Base-by-base conservation (phyloP, 805 yeast genomes). In the Torulaspora franciscae region DNA sequence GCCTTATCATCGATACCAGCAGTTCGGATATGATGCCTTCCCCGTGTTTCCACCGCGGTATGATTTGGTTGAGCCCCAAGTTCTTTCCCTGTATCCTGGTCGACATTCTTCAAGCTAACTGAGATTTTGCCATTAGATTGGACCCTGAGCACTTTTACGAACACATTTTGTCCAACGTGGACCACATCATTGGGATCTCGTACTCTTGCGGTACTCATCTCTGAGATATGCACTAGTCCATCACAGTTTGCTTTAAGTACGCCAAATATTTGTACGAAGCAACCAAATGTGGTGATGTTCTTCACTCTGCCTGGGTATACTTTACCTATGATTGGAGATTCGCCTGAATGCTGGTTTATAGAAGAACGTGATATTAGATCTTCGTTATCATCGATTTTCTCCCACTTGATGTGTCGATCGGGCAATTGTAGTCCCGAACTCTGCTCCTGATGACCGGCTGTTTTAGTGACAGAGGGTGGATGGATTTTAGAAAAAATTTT, bases 221-320 rank as follows among this genome's bases (percentile, higher is more conserved):
- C 83, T 0, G 95, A 86, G 0, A 85, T 73, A 58, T 90, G 97
- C 30, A 90, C 81, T 13, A 90, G 68, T 0, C 95, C 95, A 54
- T 69, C 79, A 15, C 61, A 59, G 38, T 53, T 51, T 19, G 49
- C 50, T 10, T 59, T 57, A 32, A 56, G 46, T 2, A 71, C 56
- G 0, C 73, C 77, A 5, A 62, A 51, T 1, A 90, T 60, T 7
- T 76, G 64, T 0, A 88, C 75, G 59, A 90, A 91, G 1, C 88
- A 95, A 0, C 98, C 97, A 64, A 80, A 90, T 2, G 75, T 62
- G 34, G 80, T 79, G 1, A 85, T 54, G 36, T 76, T 77, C 37
- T 70, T 71, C 2, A 91, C 83, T 22, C 51, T 64, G 0, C 95
- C 97, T 24, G 62, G 63, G 54, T 83, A 81, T 0, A 85, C 66